A percentile compares a stretch with the other conserved stretches of the same genome.
These are phyloP conservation scores for Mortierella claussenii DNA, from an alignment of 192 early-diverging fungal genomes.

Conservation along the genomic window DNA sequence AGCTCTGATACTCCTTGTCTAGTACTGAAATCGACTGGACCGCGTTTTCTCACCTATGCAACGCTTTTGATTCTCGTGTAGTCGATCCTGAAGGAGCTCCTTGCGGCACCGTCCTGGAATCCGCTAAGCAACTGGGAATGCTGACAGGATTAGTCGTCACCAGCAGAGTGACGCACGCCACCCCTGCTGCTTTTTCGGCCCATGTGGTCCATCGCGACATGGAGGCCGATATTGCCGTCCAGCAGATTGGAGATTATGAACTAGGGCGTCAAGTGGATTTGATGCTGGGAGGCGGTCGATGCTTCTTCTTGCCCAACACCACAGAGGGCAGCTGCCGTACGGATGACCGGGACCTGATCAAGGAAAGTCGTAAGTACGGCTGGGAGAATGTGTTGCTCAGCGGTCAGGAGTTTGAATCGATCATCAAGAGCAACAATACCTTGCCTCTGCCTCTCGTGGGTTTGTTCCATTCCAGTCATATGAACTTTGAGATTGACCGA, in stretches of 20 bases:
- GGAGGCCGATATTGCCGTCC: conserved; percentile 88
- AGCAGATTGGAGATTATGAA: conserved; percentile 91
- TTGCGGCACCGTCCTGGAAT: conserved; percentile 95
- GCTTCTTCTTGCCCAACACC: conserved; percentile 85
- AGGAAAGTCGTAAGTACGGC: conserved; percentile 63
- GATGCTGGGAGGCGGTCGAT: conserved; percentile 91
- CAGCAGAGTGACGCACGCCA: conserved; percentile 95
- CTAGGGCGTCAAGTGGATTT: conserved; percentile 87
- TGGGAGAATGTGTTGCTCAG: conserved; percentile 68
- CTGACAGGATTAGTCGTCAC: conserved; percentile 93
- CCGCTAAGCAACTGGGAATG: conserved; percentile 86
- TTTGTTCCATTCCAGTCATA: conserved; percentile 87
- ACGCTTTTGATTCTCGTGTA: no score
- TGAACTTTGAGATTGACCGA: conserved; percentile 94
- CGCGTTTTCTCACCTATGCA: no score
- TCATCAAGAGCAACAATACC: conserved; percentile 35
- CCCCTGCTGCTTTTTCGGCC: conserved; percentile 81
- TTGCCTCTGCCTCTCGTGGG: conserved; percentile 74
- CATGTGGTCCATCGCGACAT: conserved; percentile 84
- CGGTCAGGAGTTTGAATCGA: conserved; percentile 70
- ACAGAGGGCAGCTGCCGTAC: conserved; percentile 74
- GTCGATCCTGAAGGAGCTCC: conserved; percentile 71
- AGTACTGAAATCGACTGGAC: no score
- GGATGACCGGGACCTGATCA: conserved; percentile 78
- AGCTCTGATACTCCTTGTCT: no score